A percentile compares a stretch with the other conserved stretches of the same genome.
Evolutionary conservation across 768 basidiomycete genomes (phyloP).

Genomic region (Pleurotus sapidus): DNA sequence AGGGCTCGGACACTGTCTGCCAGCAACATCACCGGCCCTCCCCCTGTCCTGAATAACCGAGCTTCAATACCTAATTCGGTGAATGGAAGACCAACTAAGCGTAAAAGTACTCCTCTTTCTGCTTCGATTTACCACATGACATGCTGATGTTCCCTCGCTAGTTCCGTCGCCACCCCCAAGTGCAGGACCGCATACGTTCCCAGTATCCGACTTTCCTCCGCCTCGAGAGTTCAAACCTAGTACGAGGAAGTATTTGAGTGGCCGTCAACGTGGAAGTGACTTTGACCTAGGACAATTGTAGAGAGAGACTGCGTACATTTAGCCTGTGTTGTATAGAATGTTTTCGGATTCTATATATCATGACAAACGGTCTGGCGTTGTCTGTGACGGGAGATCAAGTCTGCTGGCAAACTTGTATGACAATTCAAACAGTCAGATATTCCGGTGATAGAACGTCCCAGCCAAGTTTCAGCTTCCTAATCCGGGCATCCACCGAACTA

Average conservation of each 20-base stretch:
- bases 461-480: not conserved
- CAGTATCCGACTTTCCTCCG: conserved; percentile 74
- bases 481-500: conserved; percentile 6
- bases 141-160: conserved; percentile 16
- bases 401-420: conserved; percentile 4
- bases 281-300: conserved; percentile 54
- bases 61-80: not conserved
- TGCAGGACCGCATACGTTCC: conserved; percentile 70
- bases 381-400: not conserved
- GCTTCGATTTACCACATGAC: conserved; percentile 8
- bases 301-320: conserved; percentile 6
- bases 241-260: conserved; percentile 59
- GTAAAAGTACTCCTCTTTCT: conserved; percentile 43
- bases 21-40: conserved; percentile 10
- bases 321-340: conserved; percentile 1
- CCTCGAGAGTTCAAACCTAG: conserved; percentile 59
- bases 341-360: conserved; percentile 1
- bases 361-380: not conserved
- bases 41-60: conserved; percentile 13
- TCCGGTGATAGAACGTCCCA: not conserved
- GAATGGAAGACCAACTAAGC: conserved; percentile 28
- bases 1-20: conserved; percentile 18
- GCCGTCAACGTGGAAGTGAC: conserved; percentile 65
- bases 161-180: conserved; percentile 55
- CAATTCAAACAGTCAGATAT: not conserved